Conservation (phyloP, 2,329 filamentous ascomycete genomes). For the Helicocarpus griseus region DNA sequence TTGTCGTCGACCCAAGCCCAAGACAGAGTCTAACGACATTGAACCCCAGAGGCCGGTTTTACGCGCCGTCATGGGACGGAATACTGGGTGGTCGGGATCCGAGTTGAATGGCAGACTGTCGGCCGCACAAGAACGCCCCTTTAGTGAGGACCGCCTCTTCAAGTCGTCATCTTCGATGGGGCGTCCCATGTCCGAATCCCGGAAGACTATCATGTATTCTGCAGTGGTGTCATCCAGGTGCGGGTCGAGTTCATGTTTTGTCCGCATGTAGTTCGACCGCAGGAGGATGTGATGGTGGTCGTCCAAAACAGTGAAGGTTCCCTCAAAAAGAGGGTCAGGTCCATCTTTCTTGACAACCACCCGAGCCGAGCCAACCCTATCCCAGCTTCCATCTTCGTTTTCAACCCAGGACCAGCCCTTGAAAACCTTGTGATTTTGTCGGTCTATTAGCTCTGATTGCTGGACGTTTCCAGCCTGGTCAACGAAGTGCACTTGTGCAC, state of each 20-base stretch:
- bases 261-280: conserved; percentile 61
- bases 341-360: conserved; percentile 73
- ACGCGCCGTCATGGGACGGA: conserved; percentile 28
- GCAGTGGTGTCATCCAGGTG: conserved; percentile 45
- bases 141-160: conserved; percentile 49
- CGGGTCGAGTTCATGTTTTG: conserved; percentile 63
- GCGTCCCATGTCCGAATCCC: conserved; percentile 70
- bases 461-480: conserved; percentile 60
- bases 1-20: conserved; percentile 55
- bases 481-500: conserved; percentile 64
- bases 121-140: conserved; percentile 53
- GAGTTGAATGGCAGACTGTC: conserved; percentile 73
- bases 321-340: conserved; percentile 70
- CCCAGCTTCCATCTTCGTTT: conserved; percentile 58
- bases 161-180: conserved; percentile 49
- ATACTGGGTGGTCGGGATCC: conserved; percentile 60
- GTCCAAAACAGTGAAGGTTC: conserved; percentile 69
- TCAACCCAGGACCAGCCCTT: conserved; percentile 68
- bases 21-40: conserved; percentile 55
- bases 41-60: conserved; percentile 48
- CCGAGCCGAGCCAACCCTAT: conserved; percentile 75
- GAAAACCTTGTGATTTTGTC: conserved; percentile 70
- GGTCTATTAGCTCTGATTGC: conserved; percentile 58
- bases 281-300: conserved; percentile 84
- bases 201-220: conserved; percentile 82